Base-by-base conservation (phyloP, 108 stramenopile species). In the Discostella stelligeroides region DNA sequence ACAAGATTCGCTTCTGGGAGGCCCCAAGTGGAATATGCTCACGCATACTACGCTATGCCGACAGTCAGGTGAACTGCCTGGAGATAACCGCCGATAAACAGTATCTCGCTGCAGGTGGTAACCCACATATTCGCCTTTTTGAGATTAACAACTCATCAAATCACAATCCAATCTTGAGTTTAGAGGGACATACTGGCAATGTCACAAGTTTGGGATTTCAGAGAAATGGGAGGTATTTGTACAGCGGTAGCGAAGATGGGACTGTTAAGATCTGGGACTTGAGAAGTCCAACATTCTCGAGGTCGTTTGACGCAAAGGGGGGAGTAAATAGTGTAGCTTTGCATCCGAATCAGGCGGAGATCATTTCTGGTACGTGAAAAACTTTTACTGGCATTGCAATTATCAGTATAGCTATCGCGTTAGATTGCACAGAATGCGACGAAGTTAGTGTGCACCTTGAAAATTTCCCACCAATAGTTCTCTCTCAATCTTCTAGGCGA, bases 1-100 rank as follows among this genome's bases (percentile, higher is more conserved):
- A 98, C 75, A 97, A 97, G 66, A 97, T 98, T 25, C 85, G 96
- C 29, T 98, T 98, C 77, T 99, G 99, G 99, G 97, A 99, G 57
- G 97, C 98, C 5, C 92, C 98, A 1, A 84, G 87, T 8, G 96
- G 97, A 1, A 84, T 88, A 5, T 97, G 96, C 76, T 84, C 85
- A 14, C 84, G 98, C 18, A 91, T 94, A 10, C 76, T 99, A 40
- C 88, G 91, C 25, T 97, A 83, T 79, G 80, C 92, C 41, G 97
- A 98, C 81, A 89, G 88, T 25, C 99, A 96, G 75, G 95, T 98
- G 23, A 99, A 97, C 70, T 85, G 92, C 45, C 82, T 99, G 46
- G 92, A 96, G 62, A 98, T 99, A 55, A 95, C 97, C 11, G 95
- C 96, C 14, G 97, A 98, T 77, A 98, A 98, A 72, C 87, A 89